A percentile compares a stretch with the other conserved stretches of the same genome.
Conservation (phyloP, 2,329 filamentous ascomycete genomes). For the Westerdykella ornata region DNA sequence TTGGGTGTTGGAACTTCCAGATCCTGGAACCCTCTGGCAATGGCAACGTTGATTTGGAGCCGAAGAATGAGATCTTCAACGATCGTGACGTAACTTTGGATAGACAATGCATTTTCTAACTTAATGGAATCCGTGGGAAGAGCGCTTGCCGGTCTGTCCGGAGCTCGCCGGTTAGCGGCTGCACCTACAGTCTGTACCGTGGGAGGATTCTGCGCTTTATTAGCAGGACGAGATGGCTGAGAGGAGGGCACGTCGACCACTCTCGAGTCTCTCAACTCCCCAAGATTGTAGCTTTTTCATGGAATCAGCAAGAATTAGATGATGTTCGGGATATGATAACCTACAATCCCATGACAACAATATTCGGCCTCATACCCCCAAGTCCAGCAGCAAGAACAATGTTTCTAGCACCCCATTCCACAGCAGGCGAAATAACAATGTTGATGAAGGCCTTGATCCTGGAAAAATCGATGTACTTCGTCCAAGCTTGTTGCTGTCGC, state of each 20-base stretch:
- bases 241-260: slow-evolving; percentile 53
- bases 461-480: slow-evolving; percentile 78
- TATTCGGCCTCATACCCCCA: slow-evolving; percentile 84
- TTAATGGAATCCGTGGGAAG: slow-evolving; percentile 65
- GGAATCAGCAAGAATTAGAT: neutral
- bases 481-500: slow-evolving; percentile 74
- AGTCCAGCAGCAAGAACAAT: slow-evolving; percentile 73
- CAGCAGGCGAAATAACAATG: slow-evolving; percentile 70
- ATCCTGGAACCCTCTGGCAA: slow-evolving; percentile 72
- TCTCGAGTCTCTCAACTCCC: slow-evolving; percentile 60
- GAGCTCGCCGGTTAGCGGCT: slow-evolving; percentile 39
- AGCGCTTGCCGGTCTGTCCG: slow-evolving; percentile 49
- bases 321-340: neutral
- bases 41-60: slow-evolving; percentile 74
- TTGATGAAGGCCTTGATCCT: slow-evolving; percentile 87
- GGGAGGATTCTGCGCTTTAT: slow-evolving; percentile 20
- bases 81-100: slow-evolving; percentile 71
- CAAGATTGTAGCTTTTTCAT: slow-evolving; percentile 56
- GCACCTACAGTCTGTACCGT: slow-evolving; percentile 31
- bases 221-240: slow-evolving; percentile 32
- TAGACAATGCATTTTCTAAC: slow-evolving; percentile 61
- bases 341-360: slow-evolving; percentile 66
- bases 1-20: slow-evolving; percentile 59
- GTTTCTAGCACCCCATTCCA: slow-evolving; percentile 81
- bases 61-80: slow-evolving; percentile 73